phyloP scores from a whole-genome alignment of 202 grass and related monocot species.

The Brachypodium distachyon region DNA sequence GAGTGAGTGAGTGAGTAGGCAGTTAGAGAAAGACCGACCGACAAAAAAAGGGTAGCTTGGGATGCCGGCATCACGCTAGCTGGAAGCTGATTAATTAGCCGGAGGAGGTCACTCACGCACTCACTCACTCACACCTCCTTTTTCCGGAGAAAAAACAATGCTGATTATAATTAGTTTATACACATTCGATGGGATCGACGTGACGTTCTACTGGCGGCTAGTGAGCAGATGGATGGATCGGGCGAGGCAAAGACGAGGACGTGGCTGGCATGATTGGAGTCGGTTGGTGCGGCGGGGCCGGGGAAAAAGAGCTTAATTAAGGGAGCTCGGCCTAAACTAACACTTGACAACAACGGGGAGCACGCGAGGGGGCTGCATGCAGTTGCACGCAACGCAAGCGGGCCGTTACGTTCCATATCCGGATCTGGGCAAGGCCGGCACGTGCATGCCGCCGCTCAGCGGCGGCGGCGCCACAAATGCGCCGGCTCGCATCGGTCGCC shows the following conservation, averaged over 20 bases:
- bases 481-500: neutral
- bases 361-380: too few relatives aligned
- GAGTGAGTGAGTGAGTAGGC: too few relatives aligned
- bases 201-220: neutral
- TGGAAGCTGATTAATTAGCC: too few relatives aligned
- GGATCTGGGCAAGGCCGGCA: neutral
- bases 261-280: neutral
- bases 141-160: too few relatives aligned
- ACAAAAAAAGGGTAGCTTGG: neutral
- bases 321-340: too few relatives aligned
- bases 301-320: neutral
- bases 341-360: too few relatives aligned
- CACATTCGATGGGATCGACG: neutral
- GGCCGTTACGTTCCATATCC: too few relatives aligned
- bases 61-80: neutral
- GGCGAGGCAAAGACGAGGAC: neutral
- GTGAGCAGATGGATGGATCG: too few relatives aligned
- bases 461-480: neutral
- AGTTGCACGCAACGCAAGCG: too few relatives aligned
- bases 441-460: neutral
- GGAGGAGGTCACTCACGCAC: too few relatives aligned
- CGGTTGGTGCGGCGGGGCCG: neutral
- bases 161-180: too few relatives aligned
- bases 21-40: neutral
- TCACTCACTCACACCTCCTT: too few relatives aligned